These are phyloP conservation scores for Cinchona pubescens DNA, from an alignment of 257 asterid genomes.

Conservation along the genomic window DNA sequence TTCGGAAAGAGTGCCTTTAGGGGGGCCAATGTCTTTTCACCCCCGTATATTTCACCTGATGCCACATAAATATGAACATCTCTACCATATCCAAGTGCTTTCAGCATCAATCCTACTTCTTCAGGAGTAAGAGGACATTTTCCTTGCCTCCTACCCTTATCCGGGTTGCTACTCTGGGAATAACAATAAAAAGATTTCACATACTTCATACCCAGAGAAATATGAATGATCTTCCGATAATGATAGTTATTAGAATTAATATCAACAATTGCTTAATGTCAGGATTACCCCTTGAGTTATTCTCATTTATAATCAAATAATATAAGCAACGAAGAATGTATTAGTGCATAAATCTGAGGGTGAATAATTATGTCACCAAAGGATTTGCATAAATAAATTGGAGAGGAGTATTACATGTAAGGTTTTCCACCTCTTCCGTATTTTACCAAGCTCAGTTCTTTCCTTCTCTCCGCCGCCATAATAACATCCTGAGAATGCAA, in stretches of 20 bases:
- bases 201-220: conserved; percentile 15
- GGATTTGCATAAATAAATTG: background rate
- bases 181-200: conserved; percentile 15
- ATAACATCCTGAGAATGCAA: conserved; percentile 98
- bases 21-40: conserved; percentile 86
- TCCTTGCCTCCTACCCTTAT: conserved; percentile 90
- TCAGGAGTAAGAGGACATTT: conserved; percentile 95
- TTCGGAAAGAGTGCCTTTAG: conserved; percentile 90
- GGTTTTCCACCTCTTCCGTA: conserved; percentile 93
- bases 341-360: background rate
- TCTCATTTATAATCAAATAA: background rate
- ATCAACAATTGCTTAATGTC: background rate
- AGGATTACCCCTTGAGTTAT: background rate
- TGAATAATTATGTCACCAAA: background rate
- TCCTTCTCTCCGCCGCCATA: conserved; percentile 98
- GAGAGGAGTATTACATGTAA: conserved; percentile 63
- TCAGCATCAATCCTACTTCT: conserved; percentile 91
- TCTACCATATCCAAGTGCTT: conserved; percentile 86
- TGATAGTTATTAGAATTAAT: background rate
- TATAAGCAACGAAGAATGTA: background rate
- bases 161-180: conserved; percentile 81
- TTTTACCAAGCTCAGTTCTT: conserved; percentile 75
- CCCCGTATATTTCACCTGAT: conserved; percentile 97
- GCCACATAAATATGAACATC: conserved; percentile 89
- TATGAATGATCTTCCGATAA: background rate